These are phyloP conservation scores for Paragyromitra xinjiangensis DNA, from an alignment of 495 filamentous ascomycete species.

Conservation along the genomic window DNA sequence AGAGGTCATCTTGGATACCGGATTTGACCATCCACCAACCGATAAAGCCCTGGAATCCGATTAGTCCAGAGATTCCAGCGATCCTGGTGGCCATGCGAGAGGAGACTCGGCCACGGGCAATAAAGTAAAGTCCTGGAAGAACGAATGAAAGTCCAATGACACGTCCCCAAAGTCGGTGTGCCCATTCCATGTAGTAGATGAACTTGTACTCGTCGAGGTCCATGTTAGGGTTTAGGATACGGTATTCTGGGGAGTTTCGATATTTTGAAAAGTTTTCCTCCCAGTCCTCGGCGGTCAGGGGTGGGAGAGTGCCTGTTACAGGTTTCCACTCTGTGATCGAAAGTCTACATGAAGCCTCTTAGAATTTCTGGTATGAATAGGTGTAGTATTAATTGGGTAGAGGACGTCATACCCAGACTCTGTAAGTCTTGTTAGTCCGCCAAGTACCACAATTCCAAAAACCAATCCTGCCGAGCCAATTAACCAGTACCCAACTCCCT, in stretches of 20 bases:
- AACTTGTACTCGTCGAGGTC: conserved; percentile 90
- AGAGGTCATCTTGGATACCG: conserved; percentile 91
- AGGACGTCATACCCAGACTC: conserved; percentile 83
- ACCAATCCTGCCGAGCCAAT: conserved; percentile 89
- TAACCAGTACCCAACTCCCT: conserved; percentile 87
- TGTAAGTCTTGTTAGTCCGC: conserved; percentile 89
- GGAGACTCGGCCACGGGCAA: conserved; percentile 80
- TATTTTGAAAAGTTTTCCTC: conserved; percentile 92
- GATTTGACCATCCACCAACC: conserved; percentile 99
- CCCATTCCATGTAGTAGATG: conserved; percentile 99
- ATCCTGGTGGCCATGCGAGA: conserved; percentile 77
- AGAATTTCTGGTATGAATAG: conserved; percentile 7
- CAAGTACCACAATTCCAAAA: conserved; percentile 96
- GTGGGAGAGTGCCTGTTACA: conserved; percentile 91
- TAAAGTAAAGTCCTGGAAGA: conserved; percentile 85
- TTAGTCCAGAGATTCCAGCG: conserved; percentile 83
- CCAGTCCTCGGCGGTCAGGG: conserved; percentile 79
- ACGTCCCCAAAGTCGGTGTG: conserved; percentile 93
- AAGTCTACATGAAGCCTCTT: conserved; percentile 65
- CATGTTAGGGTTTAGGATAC: conserved; percentile 90
- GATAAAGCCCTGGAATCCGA: conserved; percentile 95
- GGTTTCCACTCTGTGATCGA: conserved; percentile 99
- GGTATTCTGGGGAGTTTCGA: conserved; percentile 87
- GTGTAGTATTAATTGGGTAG: background rate
- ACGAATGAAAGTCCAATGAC: conserved; percentile 90